Conservation (phyloP, 164 flowering plant species). For the Warburgia ugandensis region DNA sequence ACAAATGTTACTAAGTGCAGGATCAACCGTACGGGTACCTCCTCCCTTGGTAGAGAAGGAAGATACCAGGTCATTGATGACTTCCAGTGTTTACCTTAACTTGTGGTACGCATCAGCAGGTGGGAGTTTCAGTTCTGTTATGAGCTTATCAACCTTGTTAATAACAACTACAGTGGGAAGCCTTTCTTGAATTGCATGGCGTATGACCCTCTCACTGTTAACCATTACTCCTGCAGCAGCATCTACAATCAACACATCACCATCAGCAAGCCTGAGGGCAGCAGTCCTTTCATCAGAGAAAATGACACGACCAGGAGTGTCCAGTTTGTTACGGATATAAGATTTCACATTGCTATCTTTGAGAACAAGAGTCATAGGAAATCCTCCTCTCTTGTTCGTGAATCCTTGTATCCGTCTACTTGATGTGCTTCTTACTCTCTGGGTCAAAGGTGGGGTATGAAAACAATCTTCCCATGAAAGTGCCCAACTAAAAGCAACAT, state of each 20-base stretch:
- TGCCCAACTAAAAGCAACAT: constrained; percentile 96
- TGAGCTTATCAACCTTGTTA: constrained; percentile 96
- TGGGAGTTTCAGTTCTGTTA: constrained; percentile 95
- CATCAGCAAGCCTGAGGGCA: constrained; percentile 95
- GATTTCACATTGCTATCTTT: constrained; percentile 94
- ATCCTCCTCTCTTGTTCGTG: constrained; percentile 99
- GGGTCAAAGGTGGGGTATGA: constrained; percentile 84
- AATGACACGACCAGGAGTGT: constrained; percentile 94
- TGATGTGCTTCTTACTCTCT: constrained; percentile 88
- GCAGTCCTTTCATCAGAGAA: constrained; percentile 99
- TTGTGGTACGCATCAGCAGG: constrained; percentile 96
- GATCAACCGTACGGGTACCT: constrained; percentile 67
- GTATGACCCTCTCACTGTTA: constrained; percentile 96
- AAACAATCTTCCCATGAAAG: constrained; percentile 84
- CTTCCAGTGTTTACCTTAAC: constrained; percentile 80
- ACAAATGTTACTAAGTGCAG: constrained; percentile 91
- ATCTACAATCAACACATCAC: constrained; percentile 59
- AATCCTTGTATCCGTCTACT: constrained; percentile 94
- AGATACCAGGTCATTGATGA: constrained; percentile 73
- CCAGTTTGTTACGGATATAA: constrained; percentile 86
- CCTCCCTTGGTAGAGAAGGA: constrained; percentile 90
- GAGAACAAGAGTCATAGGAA: constrained; percentile 92
- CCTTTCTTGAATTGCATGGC: constrained; percentile 95
- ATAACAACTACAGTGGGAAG: constrained; percentile 93
- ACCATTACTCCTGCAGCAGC: constrained; percentile 49